Conservation (phyloP, 176 grass and related monocot genomes). For the Paspalum vaginatum region DNA sequence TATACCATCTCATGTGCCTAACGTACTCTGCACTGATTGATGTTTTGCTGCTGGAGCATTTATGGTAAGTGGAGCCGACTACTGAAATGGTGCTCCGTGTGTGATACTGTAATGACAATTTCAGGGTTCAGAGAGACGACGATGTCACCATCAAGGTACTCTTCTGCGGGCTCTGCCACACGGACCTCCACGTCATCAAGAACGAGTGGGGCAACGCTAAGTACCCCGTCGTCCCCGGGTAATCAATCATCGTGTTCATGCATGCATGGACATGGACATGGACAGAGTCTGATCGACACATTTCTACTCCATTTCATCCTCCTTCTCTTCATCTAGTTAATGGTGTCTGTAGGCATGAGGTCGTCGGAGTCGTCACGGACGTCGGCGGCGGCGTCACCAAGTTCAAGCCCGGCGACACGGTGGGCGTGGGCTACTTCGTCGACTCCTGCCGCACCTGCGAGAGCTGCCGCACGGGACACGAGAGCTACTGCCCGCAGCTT, state of each 20-base stretch:
- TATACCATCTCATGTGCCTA: not conserved
- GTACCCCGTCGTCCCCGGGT: slow-evolving; percentile 76
- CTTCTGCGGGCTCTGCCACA: slow-evolving; percentile 81
- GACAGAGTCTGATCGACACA: no score
- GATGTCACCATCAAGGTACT: slow-evolving; percentile 79
- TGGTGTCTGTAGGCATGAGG: slow-evolving; percentile 43
- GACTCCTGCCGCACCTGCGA: slow-evolving; percentile 49
- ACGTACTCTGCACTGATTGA: not conserved
- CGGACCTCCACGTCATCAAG: slow-evolving; percentile 64
- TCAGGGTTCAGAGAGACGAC: slow-evolving; percentile 42
- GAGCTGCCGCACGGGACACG: slow-evolving; percentile 37
- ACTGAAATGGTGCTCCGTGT: not conserved
- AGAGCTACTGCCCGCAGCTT: slow-evolving; percentile 47
- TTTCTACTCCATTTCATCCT: no score
- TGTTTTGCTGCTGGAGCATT: not conserved
- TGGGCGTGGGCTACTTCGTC: slow-evolving; percentile 57
- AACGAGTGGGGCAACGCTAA: slow-evolving; percentile 62
- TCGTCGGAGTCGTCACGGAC: slow-evolving; percentile 45
- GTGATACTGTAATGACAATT: not conserved
- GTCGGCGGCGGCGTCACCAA: slow-evolving; percentile 38
- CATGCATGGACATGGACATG: no score
- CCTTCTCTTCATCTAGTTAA: not conserved
- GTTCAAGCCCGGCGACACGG: slow-evolving; percentile 58
- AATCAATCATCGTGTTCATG: no score
- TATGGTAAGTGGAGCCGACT: not conserved